Evolutionary conservation across 2,329 filamentous ascomycete species (phyloP), one percentile per base, ranked within the genome.

Genomic region (Hypoxylon sp.): DNA sequence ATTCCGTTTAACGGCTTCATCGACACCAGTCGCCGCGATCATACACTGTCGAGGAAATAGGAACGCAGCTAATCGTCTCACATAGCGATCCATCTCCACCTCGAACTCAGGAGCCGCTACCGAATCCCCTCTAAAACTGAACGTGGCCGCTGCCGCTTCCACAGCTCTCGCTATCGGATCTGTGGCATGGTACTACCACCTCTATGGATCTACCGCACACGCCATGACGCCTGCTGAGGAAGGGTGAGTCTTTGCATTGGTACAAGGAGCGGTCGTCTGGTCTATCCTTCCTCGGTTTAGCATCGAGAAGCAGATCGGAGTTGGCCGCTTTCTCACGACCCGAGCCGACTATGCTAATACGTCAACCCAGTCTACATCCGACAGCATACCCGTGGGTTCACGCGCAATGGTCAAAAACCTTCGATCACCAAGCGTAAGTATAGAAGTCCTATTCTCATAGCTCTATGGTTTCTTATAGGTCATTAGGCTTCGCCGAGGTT

Each of bases 371-470:
- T 85, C 90, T 99, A 75, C 96, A 99, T 83, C 82, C 96, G 74
- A 92, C 94, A 71, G 84, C 91, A 78, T 98, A 98, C 83, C 96
- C 96, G 71, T 99, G 96, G 96, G 94, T 96, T 78, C 96, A 99
- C 84, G 80, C 90, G 80, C 91, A 96, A 84, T 94, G 91, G 88
- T 86, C 90, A 83, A 98, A 97, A 89, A 98, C 96, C 75, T 99
- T 95, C 81, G 96, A 99, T 79, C 95, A 98, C 85, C 91, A 92
- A 84, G 91, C 94, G 93, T 97, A 91, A 91, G 93, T 86, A 73
- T 53, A 29, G 19, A 42, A 13, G 7, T 47, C 10, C 19, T 51
- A 52, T 24, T 56, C 32, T 10, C 29, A 27, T 11, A 0, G 7
- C 31, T 32, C n/a, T 15, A 47, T 44, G 48, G 67, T 65, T 65